Conservation (phyloP, 495 filamentous ascomycete genomes). For the Aspergillus sclerotioniger region DNA sequence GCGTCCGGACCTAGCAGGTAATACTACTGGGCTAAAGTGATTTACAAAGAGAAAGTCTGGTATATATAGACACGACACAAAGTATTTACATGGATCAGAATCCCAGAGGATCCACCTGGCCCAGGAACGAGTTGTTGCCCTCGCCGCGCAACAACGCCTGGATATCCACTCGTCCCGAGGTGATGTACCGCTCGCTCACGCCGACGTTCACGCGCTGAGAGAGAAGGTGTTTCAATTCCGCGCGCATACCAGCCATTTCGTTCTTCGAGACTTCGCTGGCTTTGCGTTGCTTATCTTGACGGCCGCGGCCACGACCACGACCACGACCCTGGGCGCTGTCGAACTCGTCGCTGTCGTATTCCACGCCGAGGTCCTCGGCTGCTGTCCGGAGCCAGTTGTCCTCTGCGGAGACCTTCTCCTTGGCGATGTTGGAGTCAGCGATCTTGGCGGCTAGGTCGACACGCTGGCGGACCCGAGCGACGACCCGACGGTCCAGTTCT, state of each 20-base stretch:
- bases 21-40: background rate
- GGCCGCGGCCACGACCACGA: slow-evolving; percentile 64
- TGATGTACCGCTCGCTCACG: slow-evolving; percentile 87
- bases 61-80: background rate
- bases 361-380: slow-evolving; percentile 90
- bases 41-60: background rate
- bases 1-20: too few species aligned
- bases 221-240: slow-evolving; percentile 54
- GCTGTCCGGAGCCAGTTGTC: slow-evolving; percentile 81
- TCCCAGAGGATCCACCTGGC: slow-evolving; percentile 53
- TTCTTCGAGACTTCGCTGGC: slow-evolving; percentile 64
- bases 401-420: slow-evolving; percentile 78
- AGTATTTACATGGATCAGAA: slow-evolving; percentile 30
- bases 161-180: slow-evolving; percentile 75
- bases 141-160: slow-evolving; percentile 69
- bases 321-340: slow-evolving; percentile 61
- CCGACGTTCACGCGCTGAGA: slow-evolving; percentile 80
- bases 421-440: slow-evolving; percentile 76
- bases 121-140: slow-evolving; percentile 59
- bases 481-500: slow-evolving; percentile 77
- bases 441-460: slow-evolving; percentile 77
- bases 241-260: slow-evolving; percentile 56
- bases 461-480: slow-evolving; percentile 70
- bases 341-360: slow-evolving; percentile 87
- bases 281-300: slow-evolving; percentile 72